Evolutionary conservation across 2,329 filamentous ascomycete genomes (phyloP), one percentile per base, ranked within the genome.

Genomic region (Mollisiaceae sp.): DNA sequence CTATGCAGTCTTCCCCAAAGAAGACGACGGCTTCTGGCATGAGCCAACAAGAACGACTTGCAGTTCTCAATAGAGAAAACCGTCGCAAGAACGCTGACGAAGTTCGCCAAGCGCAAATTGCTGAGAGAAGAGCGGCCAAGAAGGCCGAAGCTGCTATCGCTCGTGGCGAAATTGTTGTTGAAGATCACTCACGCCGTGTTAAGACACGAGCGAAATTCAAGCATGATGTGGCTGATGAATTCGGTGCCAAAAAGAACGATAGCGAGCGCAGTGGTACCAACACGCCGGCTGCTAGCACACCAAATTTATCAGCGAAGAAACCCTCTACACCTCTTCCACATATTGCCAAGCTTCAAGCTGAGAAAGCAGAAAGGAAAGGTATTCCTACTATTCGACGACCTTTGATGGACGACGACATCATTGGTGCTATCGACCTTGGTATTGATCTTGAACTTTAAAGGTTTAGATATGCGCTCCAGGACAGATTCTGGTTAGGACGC

Each of bases 391-490:
- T 93, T 58, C 91, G 94, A 74, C 89, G 91, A 79, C 89, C 90
- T 36, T 86, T 93, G 64, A 90, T 91, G 82, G 94, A 97, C 68
- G 95, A 98, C 75, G 95, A 98, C 75, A 91, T 97, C 63, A 94
- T 98, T 77, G 93, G 91, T 1, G 86, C 89, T 32, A 82, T 98
- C 81, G 95, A 98, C 77, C 80, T 98, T 72, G 94, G 93, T 35
- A 93, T 98, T 76, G 94, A 98, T 72, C 89, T 97, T 73, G 93
- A 97, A 71, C 60, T 77, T 20, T 62, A 67, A 52, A 56, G 52
- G 24, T 54, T 54, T 12, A 56, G 15, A 56, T 9, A 6, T 24
- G 45, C 14, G 14, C 41, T 24, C 18, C 11, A 22, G 8, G 11
- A 50, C 22, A 11, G n/a, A 50, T n/a, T 50, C 45, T 50, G n/a